Percentiles rank a stretch among this genome's conserved stretches.
Conservation (phyloP, 164 flowering plant genomes). For the Chimonanthus praecox region DNA sequence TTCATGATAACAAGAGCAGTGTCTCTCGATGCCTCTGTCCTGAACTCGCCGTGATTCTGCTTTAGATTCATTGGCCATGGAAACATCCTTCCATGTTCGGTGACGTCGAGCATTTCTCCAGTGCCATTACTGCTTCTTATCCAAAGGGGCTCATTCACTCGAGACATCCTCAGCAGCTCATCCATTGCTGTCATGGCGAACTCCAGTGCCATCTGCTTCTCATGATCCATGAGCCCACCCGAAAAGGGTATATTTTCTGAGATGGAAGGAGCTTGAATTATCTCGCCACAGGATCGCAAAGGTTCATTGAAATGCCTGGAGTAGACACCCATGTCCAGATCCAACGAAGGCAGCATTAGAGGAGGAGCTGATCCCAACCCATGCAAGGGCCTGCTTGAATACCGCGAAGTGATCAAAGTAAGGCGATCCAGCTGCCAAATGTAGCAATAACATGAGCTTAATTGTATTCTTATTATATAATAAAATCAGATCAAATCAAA, state of each 20-base stretch:
- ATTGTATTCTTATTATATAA: not conserved
- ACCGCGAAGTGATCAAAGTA: conserved; percentile 48
- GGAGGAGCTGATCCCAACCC: conserved; percentile 33
- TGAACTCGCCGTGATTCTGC: conserved; percentile 32
- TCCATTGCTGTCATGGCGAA: conserved; percentile 59
- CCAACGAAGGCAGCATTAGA: conserved; percentile 51
- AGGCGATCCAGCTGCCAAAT: conserved; percentile 69
- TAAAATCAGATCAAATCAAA: not conserved
- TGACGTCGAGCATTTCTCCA: conserved; percentile 51
- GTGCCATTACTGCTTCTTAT: conserved; percentile 26
- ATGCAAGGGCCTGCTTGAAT: conserved; percentile 41
- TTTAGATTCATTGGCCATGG: conserved; percentile 49
- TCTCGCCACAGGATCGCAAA: conserved; percentile 24
- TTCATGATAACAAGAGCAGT: conserved; percentile 80
- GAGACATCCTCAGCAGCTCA: conserved; percentile 70
- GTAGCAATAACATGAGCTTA: not conserved
- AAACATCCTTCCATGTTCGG: conserved; percentile 68
- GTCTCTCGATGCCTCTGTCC: conserved; percentile 67
- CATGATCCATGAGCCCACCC: conserved; percentile 51
- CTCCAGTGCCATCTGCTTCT: conserved; percentile 64
- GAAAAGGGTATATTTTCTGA: conserved; percentile 30
- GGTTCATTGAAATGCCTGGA: conserved; percentile 54
- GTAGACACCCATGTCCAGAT: conserved; percentile 67
- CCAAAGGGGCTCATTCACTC: conserved; percentile 65
- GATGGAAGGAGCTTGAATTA: conserved; percentile 32